A percentile compares a stretch with the other conserved stretches of the same genome.
phyloP scores from a whole-genome alignment of 352 stramenopile genomes.

The Globisporangium barbulae region DNA sequence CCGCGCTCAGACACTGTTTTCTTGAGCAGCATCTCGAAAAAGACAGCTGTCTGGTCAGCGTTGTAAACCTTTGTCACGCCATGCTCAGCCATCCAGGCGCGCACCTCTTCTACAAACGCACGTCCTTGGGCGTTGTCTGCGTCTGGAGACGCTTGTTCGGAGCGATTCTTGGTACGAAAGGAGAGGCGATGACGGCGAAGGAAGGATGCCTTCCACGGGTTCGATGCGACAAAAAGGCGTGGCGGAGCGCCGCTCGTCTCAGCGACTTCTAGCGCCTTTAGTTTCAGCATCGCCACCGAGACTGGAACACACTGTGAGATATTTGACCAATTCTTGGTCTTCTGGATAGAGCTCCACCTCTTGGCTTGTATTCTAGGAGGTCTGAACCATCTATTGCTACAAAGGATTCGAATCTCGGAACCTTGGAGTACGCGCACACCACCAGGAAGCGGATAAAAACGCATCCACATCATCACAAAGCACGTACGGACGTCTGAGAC shows the following conservation, averaged over 20 bases:
- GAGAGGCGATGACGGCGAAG: conserved; percentile 19
- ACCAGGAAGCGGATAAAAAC: too few species aligned
- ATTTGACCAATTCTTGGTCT: too few species aligned
- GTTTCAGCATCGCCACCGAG: conserved; percentile 18
- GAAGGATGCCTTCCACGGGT: conserved; percentile 12
- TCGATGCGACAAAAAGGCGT: conserved; percentile 8
- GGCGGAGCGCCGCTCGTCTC: neutral
- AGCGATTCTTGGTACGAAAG: conserved; percentile 12
- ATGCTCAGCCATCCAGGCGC: conserved; percentile 4
- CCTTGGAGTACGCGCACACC: too few species aligned
- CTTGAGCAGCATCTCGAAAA: conserved; percentile 31
- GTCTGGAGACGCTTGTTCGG: conserved; percentile 10
- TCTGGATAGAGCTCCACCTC: too few species aligned
- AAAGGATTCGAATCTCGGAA: too few species aligned
- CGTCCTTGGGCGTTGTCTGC: neutral
- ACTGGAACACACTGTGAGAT: conserved; percentile 31
- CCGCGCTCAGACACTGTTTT: conserved; percentile 20
- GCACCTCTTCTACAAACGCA: conserved; percentile 7
- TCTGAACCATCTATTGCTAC: too few species aligned
- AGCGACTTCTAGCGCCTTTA: conserved; percentile 20
- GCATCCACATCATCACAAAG: too few species aligned
- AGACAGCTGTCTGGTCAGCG: conserved; percentile 26
- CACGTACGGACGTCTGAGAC: too few species aligned
- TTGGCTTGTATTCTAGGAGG: too few species aligned
- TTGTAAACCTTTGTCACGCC: conserved; percentile 24